Conservation (phyloP, 2,329 filamentous ascomycete genomes). For the Graphium sp. region DNA sequence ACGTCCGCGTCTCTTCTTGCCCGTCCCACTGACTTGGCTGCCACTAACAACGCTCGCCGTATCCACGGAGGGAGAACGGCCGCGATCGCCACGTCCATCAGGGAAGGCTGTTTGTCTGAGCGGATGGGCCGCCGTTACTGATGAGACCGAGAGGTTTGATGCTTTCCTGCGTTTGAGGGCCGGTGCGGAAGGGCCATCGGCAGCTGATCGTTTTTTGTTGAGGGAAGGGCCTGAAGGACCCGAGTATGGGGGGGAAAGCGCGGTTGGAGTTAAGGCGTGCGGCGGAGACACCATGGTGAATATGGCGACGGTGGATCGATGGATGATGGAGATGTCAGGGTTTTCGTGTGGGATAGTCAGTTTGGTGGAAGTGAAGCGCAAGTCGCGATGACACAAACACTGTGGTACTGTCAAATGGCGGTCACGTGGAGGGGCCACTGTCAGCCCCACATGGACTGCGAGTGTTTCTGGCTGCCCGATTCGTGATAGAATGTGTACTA, state of each 20-base stretch:
- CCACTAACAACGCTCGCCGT: conserved; percentile 42
- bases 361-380: no score
- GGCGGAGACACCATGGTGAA: conserved; percentile 41
- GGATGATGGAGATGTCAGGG: background rate
- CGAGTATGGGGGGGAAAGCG: conserved; percentile 36
- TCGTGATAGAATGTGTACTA: no score
- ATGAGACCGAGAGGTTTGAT: conserved; percentile 41
- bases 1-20: conserved; percentile 43
- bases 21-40: conserved; percentile 32
- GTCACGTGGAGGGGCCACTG: no score
- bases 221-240: conserved; percentile 30
- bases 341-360: background rate
- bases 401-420: no score
- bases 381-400: no score
- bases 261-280: conserved; percentile 21
- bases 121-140: conserved; percentile 39
- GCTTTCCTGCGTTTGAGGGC: conserved; percentile 53
- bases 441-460: no score
- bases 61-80: conserved; percentile 50
- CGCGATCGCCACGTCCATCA: conserved; percentile 3
- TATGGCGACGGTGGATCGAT: no score
- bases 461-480: no score
- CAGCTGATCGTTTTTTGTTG: conserved; percentile 42
- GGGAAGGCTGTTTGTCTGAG: conserved; percentile 72
- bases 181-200: conserved; percentile 33